Conservation (phyloP, 2,329 filamentous ascomycete genomes). For the Diplodia intermedia region DNA sequence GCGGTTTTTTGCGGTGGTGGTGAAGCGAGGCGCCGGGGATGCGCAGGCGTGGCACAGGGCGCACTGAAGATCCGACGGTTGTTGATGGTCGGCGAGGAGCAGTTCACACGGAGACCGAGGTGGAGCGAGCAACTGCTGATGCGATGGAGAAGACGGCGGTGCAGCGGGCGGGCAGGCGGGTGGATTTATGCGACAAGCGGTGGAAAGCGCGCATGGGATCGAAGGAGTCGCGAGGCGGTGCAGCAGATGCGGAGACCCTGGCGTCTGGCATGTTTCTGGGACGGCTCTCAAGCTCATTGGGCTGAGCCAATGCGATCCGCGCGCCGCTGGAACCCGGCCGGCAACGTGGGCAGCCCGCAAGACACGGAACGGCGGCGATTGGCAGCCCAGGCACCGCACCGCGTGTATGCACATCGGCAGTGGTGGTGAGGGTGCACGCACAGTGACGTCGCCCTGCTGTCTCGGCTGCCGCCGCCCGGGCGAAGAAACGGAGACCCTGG, state of each 20-base stretch:
- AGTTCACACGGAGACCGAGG: background rate
- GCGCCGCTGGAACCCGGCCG: constrained; percentile 4
- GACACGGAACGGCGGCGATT: constrained; percentile 13
- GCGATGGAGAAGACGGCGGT: background rate
- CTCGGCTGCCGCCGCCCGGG: constrained; percentile 24
- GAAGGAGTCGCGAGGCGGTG: constrained; percentile 7
- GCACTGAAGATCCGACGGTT: constrained; percentile 7
- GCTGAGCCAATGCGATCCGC: constrained; percentile 9
- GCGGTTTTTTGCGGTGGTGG: background rate
- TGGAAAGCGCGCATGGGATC: constrained; percentile 12
- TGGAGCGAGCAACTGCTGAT: background rate
- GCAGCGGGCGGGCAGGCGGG: background rate
- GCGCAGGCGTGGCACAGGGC: constrained; percentile 12
- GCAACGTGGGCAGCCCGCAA: constrained; percentile 27
- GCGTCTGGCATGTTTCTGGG: constrained; percentile 12
- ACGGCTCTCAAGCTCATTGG: constrained; percentile 18
- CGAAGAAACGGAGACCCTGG: constrained; percentile 20
- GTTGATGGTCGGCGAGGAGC: constrained; percentile 1
- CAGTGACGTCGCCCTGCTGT: constrained; percentile 17
- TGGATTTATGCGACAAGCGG: constrained; percentile 19
- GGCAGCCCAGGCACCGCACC: constrained; percentile 12
- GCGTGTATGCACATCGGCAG: constrained; percentile 21
- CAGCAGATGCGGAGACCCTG: constrained; percentile 23
- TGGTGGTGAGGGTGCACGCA: constrained; percentile 20
- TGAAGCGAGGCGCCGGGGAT: constrained; percentile 7